Conservation (phyloP, 768 basidiomycete species). For the Antrodiella citrinella region DNA sequence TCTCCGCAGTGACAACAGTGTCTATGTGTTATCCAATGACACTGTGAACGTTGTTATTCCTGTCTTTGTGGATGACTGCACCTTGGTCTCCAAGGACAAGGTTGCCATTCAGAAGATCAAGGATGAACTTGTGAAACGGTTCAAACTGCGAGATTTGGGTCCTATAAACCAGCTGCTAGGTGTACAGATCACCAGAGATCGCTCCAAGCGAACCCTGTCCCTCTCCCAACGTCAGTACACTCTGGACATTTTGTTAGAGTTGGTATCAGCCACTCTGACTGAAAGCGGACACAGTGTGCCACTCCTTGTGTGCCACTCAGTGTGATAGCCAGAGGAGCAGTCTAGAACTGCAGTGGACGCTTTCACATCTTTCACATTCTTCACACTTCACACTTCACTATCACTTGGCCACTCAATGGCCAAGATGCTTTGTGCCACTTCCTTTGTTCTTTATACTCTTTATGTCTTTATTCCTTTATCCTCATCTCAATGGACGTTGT, state of each 20-base stretch:
- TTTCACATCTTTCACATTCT: too few species aligned
- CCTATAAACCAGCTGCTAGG: constrained; percentile 13
- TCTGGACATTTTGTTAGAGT: constrained; percentile 15
- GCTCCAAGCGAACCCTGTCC: constrained; percentile 9
- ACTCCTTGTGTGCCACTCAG: too few species aligned
- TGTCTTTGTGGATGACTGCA: constrained; percentile 6
- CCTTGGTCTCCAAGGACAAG: neutral
- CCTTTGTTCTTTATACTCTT: too few species aligned
- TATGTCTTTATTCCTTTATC: too few species aligned
- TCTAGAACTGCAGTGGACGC: too few species aligned
- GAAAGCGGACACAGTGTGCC: too few species aligned
- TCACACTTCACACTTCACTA: too few species aligned
- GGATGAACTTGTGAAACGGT: neutral
- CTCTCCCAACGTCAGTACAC: constrained; percentile 20
- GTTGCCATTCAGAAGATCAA: neutral
- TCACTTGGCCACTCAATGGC: too few species aligned
- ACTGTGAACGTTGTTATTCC: neutral
- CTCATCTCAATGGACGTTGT: too few species aligned
- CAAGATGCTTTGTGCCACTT: too few species aligned
- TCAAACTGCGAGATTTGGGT: constrained; percentile 13
- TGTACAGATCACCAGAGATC: constrained; percentile 11
- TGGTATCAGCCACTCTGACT: too few species aligned
- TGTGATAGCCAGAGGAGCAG: too few species aligned
- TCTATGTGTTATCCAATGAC: neutral
- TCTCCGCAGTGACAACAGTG: constrained; percentile 1